phyloP scores from a whole-genome alignment of 139 green algal genomes.

The Micromonas commoda region DNA sequence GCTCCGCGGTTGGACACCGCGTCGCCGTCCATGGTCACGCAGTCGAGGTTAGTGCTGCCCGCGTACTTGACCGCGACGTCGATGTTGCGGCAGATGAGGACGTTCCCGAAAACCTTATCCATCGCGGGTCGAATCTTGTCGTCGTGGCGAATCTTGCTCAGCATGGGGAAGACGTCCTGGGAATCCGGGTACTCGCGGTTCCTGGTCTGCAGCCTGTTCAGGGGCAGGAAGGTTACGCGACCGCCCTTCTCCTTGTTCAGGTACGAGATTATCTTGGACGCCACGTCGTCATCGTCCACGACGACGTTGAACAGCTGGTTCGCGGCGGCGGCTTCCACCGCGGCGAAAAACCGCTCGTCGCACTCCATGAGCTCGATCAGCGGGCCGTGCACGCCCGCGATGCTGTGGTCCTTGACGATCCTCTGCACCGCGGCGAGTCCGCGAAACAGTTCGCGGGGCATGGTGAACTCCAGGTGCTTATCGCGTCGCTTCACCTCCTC shows the following conservation, averaged over 20 bases:
- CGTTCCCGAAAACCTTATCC: slow-evolving; percentile 45
- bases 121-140: slow-evolving; percentile 54
- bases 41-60: slow-evolving; percentile 54
- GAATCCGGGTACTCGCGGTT: slow-evolving; percentile 27
- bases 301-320: slow-evolving; percentile 66
- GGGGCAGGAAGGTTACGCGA: slow-evolving; percentile 88
- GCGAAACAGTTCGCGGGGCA: slow-evolving; percentile 58
- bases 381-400: slow-evolving; percentile 75
- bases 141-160: slow-evolving; percentile 64
- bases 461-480: slow-evolving; percentile 30
- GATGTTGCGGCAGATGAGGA: slow-evolving; percentile 44
- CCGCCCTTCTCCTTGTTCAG: slow-evolving; percentile 63
- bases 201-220: slow-evolving; percentile 60
- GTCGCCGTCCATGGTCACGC: slow-evolving; percentile 84
- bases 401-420: slow-evolving; percentile 54
- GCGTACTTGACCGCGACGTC: slow-evolving; percentile 40
- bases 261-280: slow-evolving; percentile 54
- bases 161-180: slow-evolving; percentile 63
- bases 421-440: slow-evolving; percentile 54
- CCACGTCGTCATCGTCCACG: slow-evolving; percentile 73
- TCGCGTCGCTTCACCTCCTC: slow-evolving; percentile 25
- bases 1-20: slow-evolving; percentile 62
- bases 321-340: slow-evolving; percentile 77
- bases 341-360: slow-evolving; percentile 59
- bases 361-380: slow-evolving; percentile 87